Evolutionary conservation across 139 green algal genomes (phyloP).

Genomic region (Coelastrella sp.): DNA sequence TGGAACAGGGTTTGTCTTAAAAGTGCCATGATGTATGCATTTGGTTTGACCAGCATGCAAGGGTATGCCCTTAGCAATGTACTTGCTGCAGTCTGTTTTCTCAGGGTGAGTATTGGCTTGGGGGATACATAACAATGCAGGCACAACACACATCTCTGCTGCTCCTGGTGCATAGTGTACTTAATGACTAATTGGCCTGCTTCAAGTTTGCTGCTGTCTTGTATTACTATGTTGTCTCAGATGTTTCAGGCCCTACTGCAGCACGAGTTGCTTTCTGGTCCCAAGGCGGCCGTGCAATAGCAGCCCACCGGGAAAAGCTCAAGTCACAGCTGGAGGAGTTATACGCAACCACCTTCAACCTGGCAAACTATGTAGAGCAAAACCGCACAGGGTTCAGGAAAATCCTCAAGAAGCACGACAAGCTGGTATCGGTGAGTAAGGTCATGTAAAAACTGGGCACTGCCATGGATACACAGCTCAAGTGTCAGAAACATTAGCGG

Average conservation of each 20-base stretch:
- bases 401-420: constrained; percentile 86
- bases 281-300: neutral
- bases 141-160: too few relatives aligned
- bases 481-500: neutral
- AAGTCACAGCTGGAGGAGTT: constrained; percentile 46
- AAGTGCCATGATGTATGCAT: too few relatives aligned
- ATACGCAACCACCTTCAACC: constrained; percentile 58
- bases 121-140: too few relatives aligned
- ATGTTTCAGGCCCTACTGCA: neutral
- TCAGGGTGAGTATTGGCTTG: too few relatives aligned
- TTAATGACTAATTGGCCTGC: too few relatives aligned
- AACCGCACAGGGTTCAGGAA: constrained; percentile 81
- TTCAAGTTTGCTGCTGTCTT: too few relatives aligned
- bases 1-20: too few relatives aligned
- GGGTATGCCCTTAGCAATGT: neutral
- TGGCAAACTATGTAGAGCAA: constrained; percentile 66
- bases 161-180: too few relatives aligned
- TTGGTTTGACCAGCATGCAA: neutral
- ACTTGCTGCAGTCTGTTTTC: too few relatives aligned
- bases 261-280: constrained; percentile 41
- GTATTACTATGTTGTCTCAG: too few relatives aligned
- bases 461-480: neutral
- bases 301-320: constrained; percentile 34
- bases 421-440: constrained; percentile 54
- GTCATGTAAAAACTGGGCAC: neutral